Percentiles rank a stretch among this genome's conserved stretches.
Conservation (phyloP, 371 early-diverging fungal species). For the Syncephalis fuscata region DNA sequence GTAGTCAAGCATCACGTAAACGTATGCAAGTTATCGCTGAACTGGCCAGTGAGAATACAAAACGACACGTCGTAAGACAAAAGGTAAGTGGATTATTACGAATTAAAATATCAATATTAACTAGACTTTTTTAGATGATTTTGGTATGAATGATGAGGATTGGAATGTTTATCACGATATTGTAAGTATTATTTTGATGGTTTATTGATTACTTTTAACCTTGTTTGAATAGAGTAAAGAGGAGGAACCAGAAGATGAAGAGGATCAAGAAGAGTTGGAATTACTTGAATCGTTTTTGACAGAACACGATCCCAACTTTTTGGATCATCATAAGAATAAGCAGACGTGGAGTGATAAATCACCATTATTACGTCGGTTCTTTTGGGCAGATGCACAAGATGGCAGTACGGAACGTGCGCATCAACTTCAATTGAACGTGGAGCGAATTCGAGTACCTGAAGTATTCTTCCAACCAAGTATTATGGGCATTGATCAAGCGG, state of each 20-base stretch:
- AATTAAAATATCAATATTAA: constrained; percentile 3
- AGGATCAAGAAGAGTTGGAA: constrained; percentile 38
- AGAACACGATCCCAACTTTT: constrained; percentile 54
- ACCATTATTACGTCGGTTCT: constrained; percentile 14
- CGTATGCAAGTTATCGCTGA: constrained; percentile 75
- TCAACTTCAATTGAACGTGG: constrained; percentile 77
- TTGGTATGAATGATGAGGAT: constrained; percentile 85
- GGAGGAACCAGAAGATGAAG: constrained; percentile 74
- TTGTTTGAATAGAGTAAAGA: constrained; percentile 43
- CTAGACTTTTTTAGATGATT: constrained; percentile 50
- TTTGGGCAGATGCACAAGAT: constrained; percentile 22
- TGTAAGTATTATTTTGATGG: constrained; percentile 18
- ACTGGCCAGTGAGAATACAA: constrained; percentile 42
- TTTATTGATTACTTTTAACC: background rate
- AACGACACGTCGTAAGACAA: constrained; percentile 9
- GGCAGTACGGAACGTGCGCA: constrained; percentile 39
- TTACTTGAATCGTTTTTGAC: constrained; percentile 52
- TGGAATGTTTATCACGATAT: constrained; percentile 86
- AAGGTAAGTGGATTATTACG: constrained; percentile 33
- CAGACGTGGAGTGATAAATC: background rate
- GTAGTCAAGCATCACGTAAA: constrained; percentile 67
- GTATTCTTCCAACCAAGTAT: constrained; percentile 74
- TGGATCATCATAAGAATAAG: constrained; percentile 9
- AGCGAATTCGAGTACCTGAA: constrained; percentile 75
- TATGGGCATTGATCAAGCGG: constrained; percentile 76